These are phyloP conservation scores for Prunus campanulata DNA, from an alignment of 306 rosid species.

Conservation along the genomic window DNA sequence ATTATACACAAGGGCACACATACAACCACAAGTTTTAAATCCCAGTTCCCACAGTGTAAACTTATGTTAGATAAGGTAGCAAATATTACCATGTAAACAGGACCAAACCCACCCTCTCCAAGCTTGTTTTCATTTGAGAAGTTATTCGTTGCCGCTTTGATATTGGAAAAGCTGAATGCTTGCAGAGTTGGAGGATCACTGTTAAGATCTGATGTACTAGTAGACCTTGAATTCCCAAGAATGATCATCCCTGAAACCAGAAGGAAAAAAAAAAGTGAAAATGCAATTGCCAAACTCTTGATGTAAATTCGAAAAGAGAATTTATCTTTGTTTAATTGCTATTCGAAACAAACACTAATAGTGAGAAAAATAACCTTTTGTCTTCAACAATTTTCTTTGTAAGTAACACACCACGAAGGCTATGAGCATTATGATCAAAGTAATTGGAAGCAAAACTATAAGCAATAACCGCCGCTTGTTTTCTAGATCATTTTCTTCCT, in stretches of 20 bases:
- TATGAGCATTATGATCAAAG: constrained; percentile 11
- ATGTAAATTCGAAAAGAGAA: not conserved
- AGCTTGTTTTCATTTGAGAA: constrained; percentile 35
- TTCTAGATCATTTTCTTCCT: constrained; percentile 11
- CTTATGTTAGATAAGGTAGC: no score
- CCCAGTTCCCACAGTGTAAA: no score
- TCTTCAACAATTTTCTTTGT: constrained; percentile 9
- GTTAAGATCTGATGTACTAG: not conserved
- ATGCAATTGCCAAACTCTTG: not conserved
- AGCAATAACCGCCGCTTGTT: constrained; percentile 10
- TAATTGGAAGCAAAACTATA: constrained; percentile 18
- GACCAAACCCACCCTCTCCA: constrained; percentile 42
- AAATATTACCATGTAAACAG: constrained; percentile 33
- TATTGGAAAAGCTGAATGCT: constrained; percentile 22
- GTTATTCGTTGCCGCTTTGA: constrained; percentile 30
- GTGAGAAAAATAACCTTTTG: constrained; percentile 13
- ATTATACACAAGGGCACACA: no score
- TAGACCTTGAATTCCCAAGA: not conserved
- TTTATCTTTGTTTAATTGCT: not conserved
- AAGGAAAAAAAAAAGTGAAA: not conserved
- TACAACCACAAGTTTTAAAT: no score
- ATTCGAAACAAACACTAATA: not conserved
- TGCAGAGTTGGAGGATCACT: constrained; percentile 16
- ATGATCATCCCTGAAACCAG: constrained; percentile 5
- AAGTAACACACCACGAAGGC: constrained; percentile 9